Evolutionary conservation across 306 rosid species (phyloP).

Genomic region (Mimosa pudica): DNA sequence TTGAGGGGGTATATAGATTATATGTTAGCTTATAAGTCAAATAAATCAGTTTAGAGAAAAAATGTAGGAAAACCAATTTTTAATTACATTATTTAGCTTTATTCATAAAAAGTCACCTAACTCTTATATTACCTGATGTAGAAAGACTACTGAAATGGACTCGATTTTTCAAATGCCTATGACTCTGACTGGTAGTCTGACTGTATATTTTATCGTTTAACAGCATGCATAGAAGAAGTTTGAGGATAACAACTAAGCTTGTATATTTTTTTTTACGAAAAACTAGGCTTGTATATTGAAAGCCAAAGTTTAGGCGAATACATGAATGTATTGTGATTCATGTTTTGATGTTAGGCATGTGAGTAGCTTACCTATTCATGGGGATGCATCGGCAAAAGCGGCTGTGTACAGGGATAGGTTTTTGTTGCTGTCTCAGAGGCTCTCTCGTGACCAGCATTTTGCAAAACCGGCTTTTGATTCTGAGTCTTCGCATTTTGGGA

Average conservation of each 20-base stretch:
- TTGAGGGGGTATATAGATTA: too few species aligned
- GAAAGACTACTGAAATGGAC: background rate
- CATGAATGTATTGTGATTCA: background rate
- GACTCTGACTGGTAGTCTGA: background rate
- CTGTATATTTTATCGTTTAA: background rate
- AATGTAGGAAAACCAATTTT: too few species aligned
- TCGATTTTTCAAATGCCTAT: background rate
- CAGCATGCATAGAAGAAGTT: background rate
- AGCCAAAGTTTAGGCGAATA: slow-evolving; percentile 12
- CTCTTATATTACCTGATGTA: too few species aligned
- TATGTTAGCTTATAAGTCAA: too few species aligned
- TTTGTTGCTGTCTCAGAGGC: slow-evolving; percentile 78
- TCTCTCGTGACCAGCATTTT: slow-evolving; percentile 82
- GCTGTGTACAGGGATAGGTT: slow-evolving; percentile 75
- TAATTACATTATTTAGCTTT: too few species aligned
- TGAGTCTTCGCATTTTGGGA: slow-evolving; percentile 64
- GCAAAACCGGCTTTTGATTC: slow-evolving; percentile 79
- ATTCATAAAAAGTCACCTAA: too few species aligned
- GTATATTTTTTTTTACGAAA: too few species aligned
- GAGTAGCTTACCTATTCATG: slow-evolving; percentile 64
- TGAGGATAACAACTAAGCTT: background rate
- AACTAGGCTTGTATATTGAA: slow-evolving; percentile 18
- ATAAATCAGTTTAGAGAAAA: too few species aligned
- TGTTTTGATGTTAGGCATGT: slow-evolving; percentile 53
- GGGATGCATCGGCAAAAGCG: slow-evolving; percentile 77